Conservation (phyloP, 768 basidiomycete genomes). For the Suillus discolor region DNA sequence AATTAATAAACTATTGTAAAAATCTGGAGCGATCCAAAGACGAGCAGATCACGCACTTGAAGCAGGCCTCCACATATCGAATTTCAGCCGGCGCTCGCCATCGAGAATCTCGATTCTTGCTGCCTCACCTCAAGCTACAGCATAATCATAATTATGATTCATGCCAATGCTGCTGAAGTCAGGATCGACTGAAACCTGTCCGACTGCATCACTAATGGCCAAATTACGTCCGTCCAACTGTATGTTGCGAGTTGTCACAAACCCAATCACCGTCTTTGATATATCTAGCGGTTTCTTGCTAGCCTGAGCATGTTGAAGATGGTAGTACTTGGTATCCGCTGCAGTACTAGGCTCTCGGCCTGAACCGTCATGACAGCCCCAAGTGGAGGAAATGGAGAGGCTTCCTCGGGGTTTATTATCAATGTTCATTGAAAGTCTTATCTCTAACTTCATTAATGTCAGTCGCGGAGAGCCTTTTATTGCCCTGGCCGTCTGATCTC, state of each 20-base stretch:
- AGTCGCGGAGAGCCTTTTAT: not conserved
- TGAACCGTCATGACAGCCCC: not conserved
- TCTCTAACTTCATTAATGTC: constrained; percentile 1
- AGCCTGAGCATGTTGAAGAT: not conserved
- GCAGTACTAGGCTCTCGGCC: not conserved
- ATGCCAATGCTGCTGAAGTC: not conserved
- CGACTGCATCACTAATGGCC: not conserved
- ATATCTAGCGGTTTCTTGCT: not conserved
- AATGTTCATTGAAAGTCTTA: not conserved
- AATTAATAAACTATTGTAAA: no score
- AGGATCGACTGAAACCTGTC: not conserved
- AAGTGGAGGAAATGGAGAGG: not conserved
- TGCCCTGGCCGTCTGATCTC: not conserved
- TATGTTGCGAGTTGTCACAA: not conserved
- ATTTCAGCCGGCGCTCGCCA: not conserved
- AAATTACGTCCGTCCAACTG: not conserved
- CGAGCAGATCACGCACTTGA: not conserved
- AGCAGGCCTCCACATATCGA: not conserved
- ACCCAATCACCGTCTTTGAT: not conserved
- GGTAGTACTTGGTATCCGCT: not conserved
- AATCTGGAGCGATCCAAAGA: not conserved
- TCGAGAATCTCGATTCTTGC: not conserved
- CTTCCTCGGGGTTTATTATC: not conserved
- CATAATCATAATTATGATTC: not conserved
- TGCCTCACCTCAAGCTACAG: not conserved